A percentile compares a stretch with the other conserved stretches of the same genome.
phyloP scores from a whole-genome alignment of 257 asterid species.

The Cynanchum wilfordii region DNA sequence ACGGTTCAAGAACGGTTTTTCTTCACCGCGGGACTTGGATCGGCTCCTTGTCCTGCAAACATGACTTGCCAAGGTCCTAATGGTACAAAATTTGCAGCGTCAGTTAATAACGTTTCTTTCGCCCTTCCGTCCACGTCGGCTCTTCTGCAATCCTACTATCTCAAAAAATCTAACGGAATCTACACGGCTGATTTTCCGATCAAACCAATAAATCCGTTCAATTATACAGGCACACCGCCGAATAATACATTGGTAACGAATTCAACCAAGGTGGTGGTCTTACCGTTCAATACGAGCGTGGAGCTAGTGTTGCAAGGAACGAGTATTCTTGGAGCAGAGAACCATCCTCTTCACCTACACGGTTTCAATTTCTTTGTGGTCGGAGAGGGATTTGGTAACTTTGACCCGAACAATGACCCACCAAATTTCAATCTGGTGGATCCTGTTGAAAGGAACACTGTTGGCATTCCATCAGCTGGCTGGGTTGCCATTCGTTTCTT shows the following conservation, averaged over 20 bases:
- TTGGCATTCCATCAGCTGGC: slow-evolving; percentile 67
- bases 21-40: slow-evolving; percentile 58
- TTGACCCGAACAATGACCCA: slow-evolving; percentile 45
- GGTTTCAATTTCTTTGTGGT: slow-evolving; percentile 66
- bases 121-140: slow-evolving; percentile 53
- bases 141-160: slow-evolving; percentile 45
- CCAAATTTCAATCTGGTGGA: slow-evolving; percentile 50
- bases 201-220: slow-evolving; percentile 42
- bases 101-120: slow-evolving; percentile 53
- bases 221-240: slow-evolving; percentile 64
- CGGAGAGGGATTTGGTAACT: slow-evolving; percentile 63
- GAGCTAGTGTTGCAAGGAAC: slow-evolving; percentile 63
- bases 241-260: slow-evolving; percentile 51
- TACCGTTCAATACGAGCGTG: slow-evolving; percentile 54
- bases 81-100: slow-evolving; percentile 56
- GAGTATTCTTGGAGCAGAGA: slow-evolving; percentile 68
- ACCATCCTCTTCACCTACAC: slow-evolving; percentile 70
- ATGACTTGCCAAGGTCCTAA: slow-evolving; percentile 61
- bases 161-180: slow-evolving; percentile 35
- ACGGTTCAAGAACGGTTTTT: slow-evolving; percentile 37
- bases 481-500: slow-evolving; percentile 65
- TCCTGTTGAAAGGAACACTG: slow-evolving; percentile 63
- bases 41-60: slow-evolving; percentile 52
- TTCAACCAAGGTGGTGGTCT: slow-evolving; percentile 39
- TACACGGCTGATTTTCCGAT: slow-evolving; percentile 54